Conservation (phyloP, 1,284 basidiomycete species). For the Hemileia vastatrix region DNA sequence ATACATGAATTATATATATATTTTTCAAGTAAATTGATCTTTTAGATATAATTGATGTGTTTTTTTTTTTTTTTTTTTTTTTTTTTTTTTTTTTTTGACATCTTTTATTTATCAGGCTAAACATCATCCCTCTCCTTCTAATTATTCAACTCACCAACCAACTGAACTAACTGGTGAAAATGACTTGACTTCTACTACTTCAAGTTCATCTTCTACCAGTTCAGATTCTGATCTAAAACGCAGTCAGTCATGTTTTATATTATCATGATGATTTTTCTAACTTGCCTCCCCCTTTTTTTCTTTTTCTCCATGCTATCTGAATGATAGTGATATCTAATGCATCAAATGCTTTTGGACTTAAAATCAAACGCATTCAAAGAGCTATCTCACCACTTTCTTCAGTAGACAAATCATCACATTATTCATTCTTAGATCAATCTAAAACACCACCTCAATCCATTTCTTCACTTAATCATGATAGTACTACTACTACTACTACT, state of each 20-base stretch:
- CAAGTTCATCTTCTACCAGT: slow-evolving; percentile 29
- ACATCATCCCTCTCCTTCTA: background rate
- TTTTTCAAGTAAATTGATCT: background rate
- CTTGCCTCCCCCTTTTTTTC: background rate
- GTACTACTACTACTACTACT: background rate
- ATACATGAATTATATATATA: background rate
- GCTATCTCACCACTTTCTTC: slow-evolving; percentile 2
- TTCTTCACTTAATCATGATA: background rate
- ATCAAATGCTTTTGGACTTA: slow-evolving; percentile 2
- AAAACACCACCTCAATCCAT: background rate
- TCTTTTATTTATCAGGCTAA: slow-evolving; percentile 7
- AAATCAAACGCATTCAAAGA: slow-evolving; percentile 12
- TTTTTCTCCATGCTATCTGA: background rate
- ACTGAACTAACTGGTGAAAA: background rate
- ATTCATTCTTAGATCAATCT: background rate
- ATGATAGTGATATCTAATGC: slow-evolving; percentile 14
- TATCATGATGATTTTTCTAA: no score
- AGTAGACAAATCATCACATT: no score
- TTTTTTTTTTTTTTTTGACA: background rate
- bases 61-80: background rate
- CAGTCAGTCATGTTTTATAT: slow-evolving; percentile 22
- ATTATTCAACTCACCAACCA: background rate
- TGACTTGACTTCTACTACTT: slow-evolving; percentile 8
- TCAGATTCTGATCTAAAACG: slow-evolving; percentile 36
- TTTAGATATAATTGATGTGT: no score